Conservation (phyloP, 805 yeast genomes). For the Suhomyces vadensis region DNA sequence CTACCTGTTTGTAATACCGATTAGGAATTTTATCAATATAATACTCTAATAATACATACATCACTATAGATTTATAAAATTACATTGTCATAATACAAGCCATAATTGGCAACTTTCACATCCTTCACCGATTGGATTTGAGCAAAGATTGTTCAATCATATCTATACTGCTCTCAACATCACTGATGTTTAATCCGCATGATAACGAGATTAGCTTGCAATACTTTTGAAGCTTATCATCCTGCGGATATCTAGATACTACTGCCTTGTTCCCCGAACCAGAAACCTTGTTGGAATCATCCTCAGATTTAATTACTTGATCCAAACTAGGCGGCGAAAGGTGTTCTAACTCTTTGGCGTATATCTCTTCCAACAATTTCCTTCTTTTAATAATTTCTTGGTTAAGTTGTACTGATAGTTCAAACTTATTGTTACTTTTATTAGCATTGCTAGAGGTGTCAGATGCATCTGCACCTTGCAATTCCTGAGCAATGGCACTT, state of each 20-base stretch:
- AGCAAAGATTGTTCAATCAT: conserved; percentile 41
- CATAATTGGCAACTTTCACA: conserved; percentile 1
- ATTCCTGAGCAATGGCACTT: not conserved
- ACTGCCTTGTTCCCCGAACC: not conserved
- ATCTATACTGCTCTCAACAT: conserved; percentile 44
- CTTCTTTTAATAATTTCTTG: conserved; percentile 25
- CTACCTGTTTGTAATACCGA: too few relatives aligned
- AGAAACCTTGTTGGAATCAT: not conserved
- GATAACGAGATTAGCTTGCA: conserved; percentile 42
- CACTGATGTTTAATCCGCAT: conserved; percentile 43
- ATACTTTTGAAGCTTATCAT: conserved; percentile 39
- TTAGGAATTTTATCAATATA: not conserved
- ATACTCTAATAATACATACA: conserved; percentile 4
- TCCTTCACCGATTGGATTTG: conserved; percentile 16
- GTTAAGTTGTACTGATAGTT: conserved; percentile 31
- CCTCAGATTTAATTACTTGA: not conserved
- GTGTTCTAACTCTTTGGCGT: conserved; percentile 22
- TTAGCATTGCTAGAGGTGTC: not conserved
- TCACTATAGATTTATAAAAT: conserved; percentile 4
- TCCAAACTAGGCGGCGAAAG: conserved; percentile 11
- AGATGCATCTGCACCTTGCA: not conserved
- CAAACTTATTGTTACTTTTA: conserved; percentile 22
- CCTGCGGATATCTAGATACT: conserved; percentile 19
- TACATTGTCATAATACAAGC: conserved; percentile 3
- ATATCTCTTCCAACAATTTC: conserved; percentile 18